Conservation (phyloP, 805 yeast species). For the Priceomyces haplophilus region DNA sequence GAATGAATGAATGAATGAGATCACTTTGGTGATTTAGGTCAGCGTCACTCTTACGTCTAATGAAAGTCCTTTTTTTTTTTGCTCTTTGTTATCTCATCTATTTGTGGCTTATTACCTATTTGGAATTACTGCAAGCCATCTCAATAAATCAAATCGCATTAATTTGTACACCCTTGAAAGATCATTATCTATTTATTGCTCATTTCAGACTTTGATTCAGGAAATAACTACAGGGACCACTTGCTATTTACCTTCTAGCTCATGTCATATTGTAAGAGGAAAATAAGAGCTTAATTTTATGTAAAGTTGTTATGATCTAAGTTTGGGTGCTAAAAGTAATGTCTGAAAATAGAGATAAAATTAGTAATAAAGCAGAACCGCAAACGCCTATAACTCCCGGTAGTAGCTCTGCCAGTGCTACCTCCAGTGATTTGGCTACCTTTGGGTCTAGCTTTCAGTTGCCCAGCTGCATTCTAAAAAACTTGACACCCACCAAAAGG, state of each 20-base stretch:
- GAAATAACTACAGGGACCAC: not conserved
- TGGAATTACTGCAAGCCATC: conserved; percentile 4
- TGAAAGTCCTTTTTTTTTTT: too few species aligned
- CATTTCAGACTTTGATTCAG: not conserved
- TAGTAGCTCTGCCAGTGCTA: not conserved
- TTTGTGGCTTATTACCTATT: conserved; percentile 3
- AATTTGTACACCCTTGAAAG: conserved; percentile 3
- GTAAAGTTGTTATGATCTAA: not conserved
- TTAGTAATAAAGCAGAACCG: not conserved
- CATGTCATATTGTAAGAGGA: not conserved
- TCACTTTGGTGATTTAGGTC: too few species aligned
- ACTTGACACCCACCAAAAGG: conserved; percentile 9
- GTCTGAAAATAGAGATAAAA: not conserved
- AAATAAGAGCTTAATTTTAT: not conserved
- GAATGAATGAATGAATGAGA: too few species aligned
- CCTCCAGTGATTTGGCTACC: not conserved
- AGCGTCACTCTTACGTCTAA: too few species aligned
- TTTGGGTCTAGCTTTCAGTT: conserved; percentile 3
- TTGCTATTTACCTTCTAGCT: not conserved
- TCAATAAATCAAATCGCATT: not conserved
- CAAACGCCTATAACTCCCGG: conserved; percentile 2
- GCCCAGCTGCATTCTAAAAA: conserved; percentile 9
- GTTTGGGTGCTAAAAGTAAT: conserved; percentile 1
- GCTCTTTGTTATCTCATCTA: not conserved
- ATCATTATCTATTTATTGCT: not conserved